Evolutionary conservation across 2,329 filamentous ascomycete species (phyloP), one percentile per base, ranked within the genome.

Genomic region (Fusarium nodosum): DNA sequence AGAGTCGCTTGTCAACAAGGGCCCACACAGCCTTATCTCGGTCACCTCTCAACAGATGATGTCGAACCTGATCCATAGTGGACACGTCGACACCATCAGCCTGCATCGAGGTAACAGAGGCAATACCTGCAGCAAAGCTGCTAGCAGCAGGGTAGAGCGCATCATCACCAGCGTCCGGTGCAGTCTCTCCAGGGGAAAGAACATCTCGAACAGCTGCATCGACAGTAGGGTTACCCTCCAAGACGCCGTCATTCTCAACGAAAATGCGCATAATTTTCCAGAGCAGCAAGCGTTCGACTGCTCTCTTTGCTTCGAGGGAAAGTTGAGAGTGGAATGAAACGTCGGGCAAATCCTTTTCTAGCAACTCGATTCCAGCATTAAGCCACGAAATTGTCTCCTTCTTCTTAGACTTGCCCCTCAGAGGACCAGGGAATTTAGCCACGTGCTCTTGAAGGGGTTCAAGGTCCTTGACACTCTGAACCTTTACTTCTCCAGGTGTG

Each of bases 21-120:
- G 91, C 86, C 95, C 95, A 98, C 1, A 97, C 92, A 7, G 96
- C 96, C 72, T 94, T 93, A 75, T 97, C 94, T 24, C 94, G 88
- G 47, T 98, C 91, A 12, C 97, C 96, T 56, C 88, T 83, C 11
- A 97, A 84, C 7, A 99, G 85, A 73, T 89, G 85, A 46, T 86
- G 89, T 30, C 93, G 91, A 47, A 98, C 85, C 60, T 90, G 86
- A 64, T 93, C 89, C 39, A 97, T 82, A 7, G 90, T 87, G 2
- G 86, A 83, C 8, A 89, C 82, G 78, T 97, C 92, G 4, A 91
- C 85, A 7, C 89, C 85, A 63, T 97, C 93, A 9, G 89, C 77
- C 66, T 83, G 82, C 76, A 85, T 82, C 66, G 78, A 70, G 1
- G 80, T 77, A 2, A 75, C 56, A 6, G 77, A 59, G 16, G 73